Conservation (phyloP, 495 filamentous ascomycete genomes). For the Trichoderma reesei region DNA sequence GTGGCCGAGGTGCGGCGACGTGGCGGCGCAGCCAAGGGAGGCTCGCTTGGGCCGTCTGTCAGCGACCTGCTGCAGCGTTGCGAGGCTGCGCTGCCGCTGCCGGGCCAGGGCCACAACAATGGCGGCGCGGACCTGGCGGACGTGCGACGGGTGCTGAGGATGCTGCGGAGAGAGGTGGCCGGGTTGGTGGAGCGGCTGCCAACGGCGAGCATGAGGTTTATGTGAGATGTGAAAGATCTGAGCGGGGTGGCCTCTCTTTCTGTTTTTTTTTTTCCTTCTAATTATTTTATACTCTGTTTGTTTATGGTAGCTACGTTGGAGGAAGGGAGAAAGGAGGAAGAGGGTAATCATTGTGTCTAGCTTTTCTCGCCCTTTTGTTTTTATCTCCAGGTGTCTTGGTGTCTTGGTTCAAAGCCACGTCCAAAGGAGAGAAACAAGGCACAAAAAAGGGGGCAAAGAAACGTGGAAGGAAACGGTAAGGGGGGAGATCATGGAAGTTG, state of each 20-base stretch:
- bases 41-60: slow-evolving; percentile 29
- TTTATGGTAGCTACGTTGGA: background rate
- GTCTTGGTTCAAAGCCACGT: background rate
- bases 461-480: no score
- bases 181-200: slow-evolving; percentile 9
- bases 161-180: slow-evolving; percentile 11
- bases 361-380: background rate
- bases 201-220: slow-evolving; percentile 7
- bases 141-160: slow-evolving; percentile 14
- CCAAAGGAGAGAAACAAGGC: background rate
- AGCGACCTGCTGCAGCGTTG: slow-evolving; percentile 30
- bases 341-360: background rate
- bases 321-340: background rate
- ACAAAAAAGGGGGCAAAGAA: background rate
- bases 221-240: slow-evolving; percentile 9
- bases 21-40: slow-evolving; percentile 22
- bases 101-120: slow-evolving; percentile 16
- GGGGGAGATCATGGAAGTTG: no score
- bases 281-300: background rate
- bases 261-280: background rate
- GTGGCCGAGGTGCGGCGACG: slow-evolving; percentile 31
- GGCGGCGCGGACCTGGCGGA: slow-evolving; percentile 23
- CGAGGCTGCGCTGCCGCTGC: slow-evolving; percentile 26
- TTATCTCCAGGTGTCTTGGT: background rate
- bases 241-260: slow-evolving; percentile 6